Base-by-base conservation (phyloP, 2,329 filamentous ascomycete species). In the Xylariales sp. region DNA sequence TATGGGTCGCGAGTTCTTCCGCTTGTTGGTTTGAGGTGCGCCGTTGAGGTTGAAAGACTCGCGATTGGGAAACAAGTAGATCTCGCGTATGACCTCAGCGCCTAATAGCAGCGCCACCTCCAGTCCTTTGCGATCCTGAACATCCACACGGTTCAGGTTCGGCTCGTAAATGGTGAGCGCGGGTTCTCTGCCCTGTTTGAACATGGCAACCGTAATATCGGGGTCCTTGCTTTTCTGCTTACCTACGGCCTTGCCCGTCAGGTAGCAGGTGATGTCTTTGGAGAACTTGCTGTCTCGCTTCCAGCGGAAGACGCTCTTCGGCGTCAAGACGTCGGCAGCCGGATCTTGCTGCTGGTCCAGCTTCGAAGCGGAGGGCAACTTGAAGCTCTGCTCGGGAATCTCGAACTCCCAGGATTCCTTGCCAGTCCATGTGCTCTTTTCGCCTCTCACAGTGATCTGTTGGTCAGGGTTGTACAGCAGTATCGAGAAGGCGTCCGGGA, bases 391-490 rank as follows among this genome's bases (percentile, higher is more conserved):
- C 55, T 90, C 81, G 0, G 93, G 93, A 63, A 98, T 82, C 60
- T 91, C 87, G 62, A 98, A 97, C 47, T 93, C 88, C 83, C 91
- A 98, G 38, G 78, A 78, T 37, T 88, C 80, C 12, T 81, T 82
- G 43, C 81, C 83, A 44, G 84, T 89, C 84, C 89, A 95, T 43
- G 83, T 81, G 23, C 85, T 83, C 28, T 82, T 74, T 49, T 85
- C 79, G 52, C 82, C 76, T 50, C 76, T 81, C 24, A 97, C 76
- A 1, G 70, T 52, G 15, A 97, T 70, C 50, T 85, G 76, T 61
- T 93, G 88, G 58, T 97, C 91, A 0, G 93, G 93, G 57, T 95
- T 93, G 70, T 96, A 97, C 4, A 98, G 80, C 52, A 91, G 84
- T 27, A 97, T 74, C n/a, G 75, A 73, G 59, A 97, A 95, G 37